Percentiles rank a stretch among this genome's conserved stretches.
Conservation (phyloP, 371 early-diverging fungal species). For the Mucor velutinosus region DNA sequence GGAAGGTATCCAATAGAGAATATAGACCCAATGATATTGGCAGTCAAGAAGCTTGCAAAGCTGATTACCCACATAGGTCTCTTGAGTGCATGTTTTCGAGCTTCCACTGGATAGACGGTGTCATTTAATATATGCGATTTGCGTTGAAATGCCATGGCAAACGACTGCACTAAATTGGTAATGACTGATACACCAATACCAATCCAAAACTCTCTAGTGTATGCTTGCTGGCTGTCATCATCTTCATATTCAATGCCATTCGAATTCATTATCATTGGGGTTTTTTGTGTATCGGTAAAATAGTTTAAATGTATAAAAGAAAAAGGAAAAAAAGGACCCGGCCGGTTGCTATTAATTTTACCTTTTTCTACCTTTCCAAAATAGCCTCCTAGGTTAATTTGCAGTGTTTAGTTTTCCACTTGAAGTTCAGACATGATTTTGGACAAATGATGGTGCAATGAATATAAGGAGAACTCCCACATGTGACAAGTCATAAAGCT, state of each 20-base stretch:
- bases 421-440: not conserved
- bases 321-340: slow-evolving; percentile 9
- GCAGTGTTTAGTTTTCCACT: not conserved
- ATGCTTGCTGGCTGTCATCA: slow-evolving; percentile 5
- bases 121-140: slow-evolving; percentile 69
- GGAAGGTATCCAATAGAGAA: slow-evolving; percentile 81
- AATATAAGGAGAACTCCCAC: slow-evolving; percentile 1
- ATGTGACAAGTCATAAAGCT: slow-evolving; percentile 1
- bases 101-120: slow-evolving; percentile 53
- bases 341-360: slow-evolving; percentile 3
- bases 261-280: not conserved
- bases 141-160: slow-evolving; percentile 75
- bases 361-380: slow-evolving; percentile 3
- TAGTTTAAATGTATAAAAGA: not conserved
- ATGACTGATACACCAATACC: slow-evolving; percentile 42
- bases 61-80: slow-evolving; percentile 45
- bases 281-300: slow-evolving; percentile 1
- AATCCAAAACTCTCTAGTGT: slow-evolving; percentile 39
- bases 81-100: slow-evolving; percentile 49
- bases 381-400: not conserved
- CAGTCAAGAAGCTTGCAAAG: slow-evolving; percentile 64
- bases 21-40: slow-evolving; percentile 73
- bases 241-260: slow-evolving; percentile 9
- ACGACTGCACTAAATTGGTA: slow-evolving; percentile 53
- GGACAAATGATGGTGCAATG: not conserved